Evolutionary conservation across 768 basidiomycete genomes (phyloP), one percentile per base, ranked within the genome.

Genomic region (Lactarius sp.): DNA sequence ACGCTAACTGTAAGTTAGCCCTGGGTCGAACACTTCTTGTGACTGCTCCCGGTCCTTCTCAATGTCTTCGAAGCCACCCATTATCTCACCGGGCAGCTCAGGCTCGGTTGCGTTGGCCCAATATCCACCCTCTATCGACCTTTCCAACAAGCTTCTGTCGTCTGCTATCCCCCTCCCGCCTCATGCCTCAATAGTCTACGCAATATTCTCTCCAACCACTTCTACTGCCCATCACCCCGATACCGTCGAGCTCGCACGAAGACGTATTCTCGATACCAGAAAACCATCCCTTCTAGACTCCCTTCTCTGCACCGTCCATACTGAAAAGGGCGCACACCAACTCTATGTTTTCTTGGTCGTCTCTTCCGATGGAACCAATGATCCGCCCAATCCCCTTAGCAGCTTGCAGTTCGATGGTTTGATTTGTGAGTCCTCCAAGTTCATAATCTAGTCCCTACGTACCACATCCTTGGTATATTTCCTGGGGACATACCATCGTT

Each of bases 261-360:
- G 81, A 61, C 71, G 73, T 6, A 68, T 88, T 2, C 56, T 85
- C 9, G 70, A 74, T 20, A 75, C 74, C 52, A 78, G 80, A 63
- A 61, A 69, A 10, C 70, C 75, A 13, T 34, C 77, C 3, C 72
- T 88, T 55, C 66, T 80, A 7, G 78, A 82, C 6, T 81, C 83
- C 10, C 70, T 85, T 33, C 71, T 89, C 27, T 75, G 82, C 49
- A 78, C 79, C 64, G 79, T 83, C 33, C 77, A 81, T 66, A 73
- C 83, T 52, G 76, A 76, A 39, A 73, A 77, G 56, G 73, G 75
- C 31, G 71, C 77, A 9, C 78, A 76, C n/a, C 69, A 73, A 31
- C 77, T 90, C 59, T 83, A 87, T 73, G 78, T 83, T n/a, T 90
- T 88, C 71, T 73, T 74, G 16, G 72, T 88, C 34, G 75, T 77